phyloP scores from a whole-genome alignment of 106 monocot genomes.

The Agapanthus africanus region DNA sequence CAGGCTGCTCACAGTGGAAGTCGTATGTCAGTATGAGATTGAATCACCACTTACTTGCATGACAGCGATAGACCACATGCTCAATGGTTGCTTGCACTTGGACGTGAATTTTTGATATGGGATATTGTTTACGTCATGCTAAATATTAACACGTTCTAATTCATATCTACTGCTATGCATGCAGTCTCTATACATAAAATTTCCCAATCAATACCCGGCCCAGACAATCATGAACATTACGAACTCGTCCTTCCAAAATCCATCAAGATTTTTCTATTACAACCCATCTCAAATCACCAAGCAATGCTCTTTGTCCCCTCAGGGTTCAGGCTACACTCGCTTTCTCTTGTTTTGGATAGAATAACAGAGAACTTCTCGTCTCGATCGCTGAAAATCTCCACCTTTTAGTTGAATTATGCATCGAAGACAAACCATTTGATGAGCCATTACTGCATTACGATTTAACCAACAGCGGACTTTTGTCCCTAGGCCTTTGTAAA shows the following conservation, averaged over 20 bases:
- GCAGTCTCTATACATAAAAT: constrained; percentile 62
- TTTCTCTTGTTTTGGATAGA: constrained; percentile 53
- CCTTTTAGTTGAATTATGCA: constrained; percentile 49
- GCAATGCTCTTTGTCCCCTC: constrained; percentile 20
- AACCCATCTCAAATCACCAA: constrained; percentile 32
- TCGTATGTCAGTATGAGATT: constrained; percentile 12
- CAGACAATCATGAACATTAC: constrained; percentile 10
- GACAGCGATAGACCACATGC: constrained; percentile 33
- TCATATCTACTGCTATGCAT: no score
- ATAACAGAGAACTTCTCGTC: constrained; percentile 56
- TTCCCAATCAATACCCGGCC: constrained; percentile 15
- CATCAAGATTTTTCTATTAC: constrained; percentile 45
- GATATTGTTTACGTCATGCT: no score
- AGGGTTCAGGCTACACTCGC: constrained; percentile 30
- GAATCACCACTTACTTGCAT: constrained; percentile 13
- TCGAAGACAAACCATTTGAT: constrained; percentile 50
- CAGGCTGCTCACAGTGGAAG: constrained; percentile 55
- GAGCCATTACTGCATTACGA: constrained; percentile 35
- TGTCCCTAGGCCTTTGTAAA: constrained; percentile 31
- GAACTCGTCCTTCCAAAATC: constrained; percentile 25
- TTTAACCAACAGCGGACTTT: constrained; percentile 62
- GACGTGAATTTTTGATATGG: no score
- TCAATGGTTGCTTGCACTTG: constrained; percentile 38
- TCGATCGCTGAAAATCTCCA: constrained; percentile 34
- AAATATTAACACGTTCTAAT: no score